Percentiles rank a stretch among this genome's conserved stretches.
These are phyloP conservation scores for Hanseniaspora sp. DNA, from an alignment of 1,139 yeast genomes.

Conservation along the genomic window DNA sequence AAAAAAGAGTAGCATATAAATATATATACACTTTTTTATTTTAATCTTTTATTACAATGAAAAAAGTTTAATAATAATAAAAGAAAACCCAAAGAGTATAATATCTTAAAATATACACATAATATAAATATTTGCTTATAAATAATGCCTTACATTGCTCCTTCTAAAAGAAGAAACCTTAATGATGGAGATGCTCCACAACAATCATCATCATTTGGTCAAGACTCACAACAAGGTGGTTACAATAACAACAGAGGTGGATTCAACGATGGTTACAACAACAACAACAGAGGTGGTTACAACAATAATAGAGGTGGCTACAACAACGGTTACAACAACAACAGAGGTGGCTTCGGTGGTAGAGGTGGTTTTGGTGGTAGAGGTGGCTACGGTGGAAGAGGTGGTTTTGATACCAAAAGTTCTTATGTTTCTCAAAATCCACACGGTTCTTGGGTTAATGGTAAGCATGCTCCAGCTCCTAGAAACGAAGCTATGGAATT, in stretches of 20 bases:
- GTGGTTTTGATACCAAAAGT: constrained; percentile 25
- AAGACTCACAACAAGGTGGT: constrained; percentile 19
- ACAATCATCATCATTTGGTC: background rate
- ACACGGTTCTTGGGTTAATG: constrained; percentile 71
- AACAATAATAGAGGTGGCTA: constrained; percentile 24
- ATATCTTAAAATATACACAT: background rate
- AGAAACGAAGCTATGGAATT: constrained; percentile 59
- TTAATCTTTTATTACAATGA: background rate
- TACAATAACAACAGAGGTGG: constrained; percentile 22
- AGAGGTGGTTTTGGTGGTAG: constrained; percentile 22
- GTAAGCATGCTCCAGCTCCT: constrained; percentile 77
- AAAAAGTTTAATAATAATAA: background rate
- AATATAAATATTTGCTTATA: background rate
- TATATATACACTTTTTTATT: no score
- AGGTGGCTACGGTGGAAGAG: constrained; percentile 23
- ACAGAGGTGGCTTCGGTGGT: constrained; percentile 22
- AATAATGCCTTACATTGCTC: constrained; percentile 17
- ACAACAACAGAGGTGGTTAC: constrained; percentile 21
- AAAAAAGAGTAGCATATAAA: background rate
- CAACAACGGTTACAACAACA: constrained; percentile 19
- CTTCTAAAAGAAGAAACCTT: constrained; percentile 16
- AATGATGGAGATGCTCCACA: background rate
- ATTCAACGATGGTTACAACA: constrained; percentile 19
- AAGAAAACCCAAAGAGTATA: background rate
- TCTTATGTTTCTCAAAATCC: constrained; percentile 28